Evolutionary conservation across 1,284 basidiomycete genomes (phyloP), one percentile per base, ranked within the genome.

Genomic region (Termitomyces sp.): DNA sequence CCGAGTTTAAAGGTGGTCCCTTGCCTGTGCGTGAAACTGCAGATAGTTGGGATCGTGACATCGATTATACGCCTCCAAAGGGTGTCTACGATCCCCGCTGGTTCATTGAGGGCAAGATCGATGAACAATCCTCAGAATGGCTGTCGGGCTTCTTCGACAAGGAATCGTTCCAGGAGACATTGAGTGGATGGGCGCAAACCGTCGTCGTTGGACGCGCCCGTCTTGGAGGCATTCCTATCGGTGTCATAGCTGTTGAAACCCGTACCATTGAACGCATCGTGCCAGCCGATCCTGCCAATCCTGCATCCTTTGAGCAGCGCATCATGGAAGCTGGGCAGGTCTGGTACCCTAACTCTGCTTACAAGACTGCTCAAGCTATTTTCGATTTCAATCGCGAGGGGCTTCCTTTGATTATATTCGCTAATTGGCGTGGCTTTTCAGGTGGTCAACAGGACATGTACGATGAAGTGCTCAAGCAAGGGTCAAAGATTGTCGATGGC

Each of bases 401-500:
- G 38, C 79, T 99, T 19, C 97, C 97, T 3, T 80, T 99, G 57
- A 93, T 99, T 71, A 96, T 99, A 71, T 97, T 99, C 64, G 97
- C 97, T 57, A 99, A 99, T 79, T 99, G 97, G 95, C 93, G 97
- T 78, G 97, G 97, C 35, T 99, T 99, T 86, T 99, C 97, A 21
- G 97, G 97, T 60, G 97, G 97, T 64, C 95, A 97, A 72, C 93
- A 97, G 71, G 95, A 97, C 72, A 97, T 97, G 94, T 93, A 92
- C 64, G 92, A 96, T 69, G 93, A 94, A 66, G 84, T 96, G 57
- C 77, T 96, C 65, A 96, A 96, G 72, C 91, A 95, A 68, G 93
- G 93, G 45, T 89, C 93, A 37, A 96, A 95, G 74, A 99, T 99
- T 60, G 97, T 99, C 71, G 97, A 99, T 68, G 97, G 96, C 41